Conservation (phyloP, 768 basidiomycete species). For the Psilocybe sp. region DNA sequence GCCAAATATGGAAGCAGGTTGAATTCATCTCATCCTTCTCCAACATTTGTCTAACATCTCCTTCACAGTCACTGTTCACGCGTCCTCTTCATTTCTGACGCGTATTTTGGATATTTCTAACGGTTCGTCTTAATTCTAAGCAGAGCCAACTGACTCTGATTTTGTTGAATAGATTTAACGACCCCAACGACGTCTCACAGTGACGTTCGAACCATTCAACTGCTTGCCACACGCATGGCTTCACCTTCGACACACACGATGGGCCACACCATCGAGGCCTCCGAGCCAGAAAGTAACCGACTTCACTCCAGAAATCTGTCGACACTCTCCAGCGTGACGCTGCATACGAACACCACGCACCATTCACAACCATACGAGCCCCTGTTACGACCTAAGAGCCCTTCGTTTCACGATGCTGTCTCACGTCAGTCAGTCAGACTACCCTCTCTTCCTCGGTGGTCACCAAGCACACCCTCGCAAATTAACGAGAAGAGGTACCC, state of each 20-base stretch:
- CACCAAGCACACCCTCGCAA: slow-evolving; percentile 22
- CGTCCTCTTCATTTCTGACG: slow-evolving; percentile 13
- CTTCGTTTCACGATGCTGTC: slow-evolving; percentile 31
- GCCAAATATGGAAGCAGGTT: too few relatives aligned
- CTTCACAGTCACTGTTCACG: slow-evolving; percentile 3
- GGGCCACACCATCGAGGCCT: slow-evolving; percentile 39
- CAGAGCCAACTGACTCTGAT: not conserved
- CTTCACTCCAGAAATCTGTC: slow-evolving; percentile 42
- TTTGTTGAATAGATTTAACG: slow-evolving; percentile 7
- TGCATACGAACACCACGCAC: slow-evolving; percentile 35
- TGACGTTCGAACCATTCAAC: slow-evolving; percentile 7
- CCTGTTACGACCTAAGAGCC: slow-evolving; percentile 33
- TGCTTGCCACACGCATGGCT: slow-evolving; percentile 38
- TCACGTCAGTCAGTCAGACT: slow-evolving; percentile 29
- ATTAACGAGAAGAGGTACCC: slow-evolving; percentile 26
- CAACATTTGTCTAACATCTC: slow-evolving; percentile 4
- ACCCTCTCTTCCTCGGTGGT: slow-evolving; percentile 23
- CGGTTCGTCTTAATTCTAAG: not conserved
- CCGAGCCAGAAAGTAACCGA: slow-evolving; percentile 29
- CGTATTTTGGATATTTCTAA: slow-evolving; percentile 9
- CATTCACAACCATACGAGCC: slow-evolving; percentile 44
- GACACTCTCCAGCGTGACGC: slow-evolving; percentile 34
- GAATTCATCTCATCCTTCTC: slow-evolving; percentile 10
- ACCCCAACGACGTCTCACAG: slow-evolving; percentile 6
- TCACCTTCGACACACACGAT: slow-evolving; percentile 53